Conservation (phyloP, 441 rosid species). For the Adansonia madagascariensis region DNA sequence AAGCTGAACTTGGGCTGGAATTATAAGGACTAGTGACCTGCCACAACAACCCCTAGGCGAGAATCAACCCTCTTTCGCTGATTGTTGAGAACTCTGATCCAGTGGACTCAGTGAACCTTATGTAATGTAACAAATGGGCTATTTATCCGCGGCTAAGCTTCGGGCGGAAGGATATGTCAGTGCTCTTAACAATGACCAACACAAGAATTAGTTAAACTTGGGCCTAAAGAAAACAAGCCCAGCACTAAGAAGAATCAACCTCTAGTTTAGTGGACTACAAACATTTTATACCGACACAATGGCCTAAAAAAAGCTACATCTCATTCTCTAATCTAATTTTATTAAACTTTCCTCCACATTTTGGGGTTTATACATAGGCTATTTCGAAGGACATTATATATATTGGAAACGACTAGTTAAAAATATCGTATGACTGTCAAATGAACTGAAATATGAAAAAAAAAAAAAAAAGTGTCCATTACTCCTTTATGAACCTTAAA, state of each 20-base stretch:
- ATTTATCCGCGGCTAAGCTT: background rate
- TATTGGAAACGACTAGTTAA: background rate
- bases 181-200: background rate
- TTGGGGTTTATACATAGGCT: no score
- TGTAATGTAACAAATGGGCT: background rate
- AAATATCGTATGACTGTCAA: no score
- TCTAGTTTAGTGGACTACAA: background rate
- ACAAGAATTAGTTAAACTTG: background rate
- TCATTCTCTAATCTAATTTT: background rate
- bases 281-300: background rate
- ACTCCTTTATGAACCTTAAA: no score
- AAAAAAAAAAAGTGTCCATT: no score
- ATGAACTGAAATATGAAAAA: no score
- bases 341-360: no score
- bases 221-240: background rate
- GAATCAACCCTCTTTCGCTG: background rate
- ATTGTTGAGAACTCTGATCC: no score
- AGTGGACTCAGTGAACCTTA: background rate
- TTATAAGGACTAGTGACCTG: background rate
- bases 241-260: background rate
- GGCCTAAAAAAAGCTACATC: background rate
- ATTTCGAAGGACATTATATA: background rate
- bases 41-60: background rate
- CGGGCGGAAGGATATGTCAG: background rate
- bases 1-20: background rate